Evolutionary conservation across 495 filamentous ascomycete genomes (phyloP).

Genomic region (Penicillium ochrochloron): DNA sequence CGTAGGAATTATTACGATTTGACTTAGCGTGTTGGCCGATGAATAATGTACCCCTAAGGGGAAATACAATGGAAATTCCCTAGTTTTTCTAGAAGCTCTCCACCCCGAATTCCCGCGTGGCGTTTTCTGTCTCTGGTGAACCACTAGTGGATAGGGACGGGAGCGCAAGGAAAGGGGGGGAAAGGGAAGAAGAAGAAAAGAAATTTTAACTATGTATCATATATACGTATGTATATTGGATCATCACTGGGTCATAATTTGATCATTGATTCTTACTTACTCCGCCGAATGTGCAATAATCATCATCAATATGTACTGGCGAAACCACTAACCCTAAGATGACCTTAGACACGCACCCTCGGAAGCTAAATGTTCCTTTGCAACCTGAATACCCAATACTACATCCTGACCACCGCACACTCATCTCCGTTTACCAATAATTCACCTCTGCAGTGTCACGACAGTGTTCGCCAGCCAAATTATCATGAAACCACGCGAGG

Average conservation of each 20-base stretch:
- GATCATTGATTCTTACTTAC: background rate
- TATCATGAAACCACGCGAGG: constrained; percentile 39
- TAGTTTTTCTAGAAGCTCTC: constrained; percentile 50
- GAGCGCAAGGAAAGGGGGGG: constrained; percentile 6
- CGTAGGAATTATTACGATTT: constrained; percentile 38
- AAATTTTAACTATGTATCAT: background rate
- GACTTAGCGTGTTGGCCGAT: constrained; percentile 15
- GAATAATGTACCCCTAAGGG: constrained; percentile 37
- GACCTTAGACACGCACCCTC: background rate
- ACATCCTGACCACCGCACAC: background rate
- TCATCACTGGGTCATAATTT: background rate
- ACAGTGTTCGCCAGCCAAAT: constrained; percentile 11
- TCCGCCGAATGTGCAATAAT: background rate
- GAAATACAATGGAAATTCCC: constrained; percentile 45
- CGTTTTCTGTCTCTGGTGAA: constrained; percentile 28
- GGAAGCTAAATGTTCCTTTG: constrained; percentile 5
- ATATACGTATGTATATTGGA: constrained; percentile 1
- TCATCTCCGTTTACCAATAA: constrained; percentile 1
- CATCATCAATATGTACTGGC: background rate
- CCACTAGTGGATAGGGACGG: constrained; percentile 29
- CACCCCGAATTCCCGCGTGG: constrained; percentile 33
- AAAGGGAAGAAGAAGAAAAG: constrained; percentile 2
- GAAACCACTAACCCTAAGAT: background rate
- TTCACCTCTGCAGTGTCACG: background rate
- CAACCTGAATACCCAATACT: background rate